phyloP scores from a whole-genome alignment of 495 filamentous ascomycete species.

The Endocarpon pusillum region DNA sequence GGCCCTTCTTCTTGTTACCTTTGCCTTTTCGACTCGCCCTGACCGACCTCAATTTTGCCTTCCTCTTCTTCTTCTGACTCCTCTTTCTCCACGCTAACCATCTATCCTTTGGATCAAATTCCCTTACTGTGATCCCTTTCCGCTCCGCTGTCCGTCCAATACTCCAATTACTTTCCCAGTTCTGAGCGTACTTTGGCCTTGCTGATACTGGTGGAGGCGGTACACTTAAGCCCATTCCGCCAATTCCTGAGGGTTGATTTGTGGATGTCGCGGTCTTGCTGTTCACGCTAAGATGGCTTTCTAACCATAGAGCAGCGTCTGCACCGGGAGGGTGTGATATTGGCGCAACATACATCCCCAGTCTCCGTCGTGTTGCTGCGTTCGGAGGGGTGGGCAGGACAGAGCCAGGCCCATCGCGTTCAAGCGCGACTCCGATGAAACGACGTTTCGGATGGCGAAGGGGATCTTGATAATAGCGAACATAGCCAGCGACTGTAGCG shows the following conservation, averaged over 20 bases:
- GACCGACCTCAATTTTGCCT: constrained; percentile 28
- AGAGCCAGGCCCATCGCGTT: constrained; percentile 39
- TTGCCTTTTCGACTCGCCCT: not conserved
- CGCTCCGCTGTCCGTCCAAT: constrained; percentile 56
- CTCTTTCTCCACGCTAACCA: constrained; percentile 47
- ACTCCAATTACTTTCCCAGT: constrained; percentile 56
- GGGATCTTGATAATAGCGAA: constrained; percentile 89
- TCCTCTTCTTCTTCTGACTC: constrained; percentile 36
- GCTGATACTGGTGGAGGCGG: constrained; percentile 5
- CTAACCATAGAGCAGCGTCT: too few relatives aligned
- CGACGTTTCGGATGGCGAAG: constrained; percentile 58
- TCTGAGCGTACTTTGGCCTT: too few relatives aligned
- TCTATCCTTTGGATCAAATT: constrained; percentile 37
- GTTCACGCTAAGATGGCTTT: too few relatives aligned
- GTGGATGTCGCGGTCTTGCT: constrained; percentile 3
- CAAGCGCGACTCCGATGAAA: constrained; percentile 83
- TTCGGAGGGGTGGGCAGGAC: constrained; percentile 57
- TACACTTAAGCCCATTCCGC: not conserved
- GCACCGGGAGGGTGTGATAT: constrained; percentile 11
- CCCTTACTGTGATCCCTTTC: constrained; percentile 32
- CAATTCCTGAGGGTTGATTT: constrained; percentile 16
- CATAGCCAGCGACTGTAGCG: constrained; percentile 66
- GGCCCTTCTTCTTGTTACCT: too few relatives aligned
- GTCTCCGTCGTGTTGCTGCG: constrained; percentile 40
- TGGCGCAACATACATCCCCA: constrained; percentile 48